phyloP scores from a whole-genome alignment of 306 rosid species.

The Canavalia gladiata region DNA sequence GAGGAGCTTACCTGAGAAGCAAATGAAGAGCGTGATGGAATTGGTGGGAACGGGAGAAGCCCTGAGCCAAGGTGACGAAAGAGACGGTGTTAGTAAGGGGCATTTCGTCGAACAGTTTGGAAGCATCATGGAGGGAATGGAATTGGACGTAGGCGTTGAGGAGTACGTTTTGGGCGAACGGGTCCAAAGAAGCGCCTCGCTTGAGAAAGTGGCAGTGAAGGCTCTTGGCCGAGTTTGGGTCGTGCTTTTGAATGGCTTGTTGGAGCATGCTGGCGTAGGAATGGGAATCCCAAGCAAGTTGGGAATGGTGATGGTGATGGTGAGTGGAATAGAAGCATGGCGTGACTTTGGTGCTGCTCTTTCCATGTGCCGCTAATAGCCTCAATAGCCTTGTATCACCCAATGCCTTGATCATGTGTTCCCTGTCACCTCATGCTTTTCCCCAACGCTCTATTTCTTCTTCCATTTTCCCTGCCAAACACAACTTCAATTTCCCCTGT shows the following conservation, averaged over 20 bases:
- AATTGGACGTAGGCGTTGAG: constrained; percentile 31
- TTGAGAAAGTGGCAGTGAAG: constrained; percentile 45
- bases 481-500: no score
- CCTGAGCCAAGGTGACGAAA: constrained; percentile 50
- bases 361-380: not conserved
- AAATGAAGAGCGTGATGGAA: constrained; percentile 37
- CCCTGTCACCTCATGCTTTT: not conserved
- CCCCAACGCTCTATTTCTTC: not conserved
- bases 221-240: not conserved
- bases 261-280: constrained; percentile 40
- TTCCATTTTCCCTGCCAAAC: not conserved
- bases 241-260: constrained; percentile 21
- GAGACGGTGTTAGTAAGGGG: constrained; percentile 42
- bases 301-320: not conserved
- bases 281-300: constrained; percentile 20
- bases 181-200: constrained; percentile 28
- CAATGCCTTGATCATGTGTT: not conserved
- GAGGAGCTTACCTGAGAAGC: constrained; percentile 14
- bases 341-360: not conserved
- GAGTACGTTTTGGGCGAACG: constrained; percentile 47
- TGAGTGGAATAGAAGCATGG: not conserved
- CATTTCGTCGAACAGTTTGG: constrained; percentile 50
- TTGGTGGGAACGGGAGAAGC: constrained; percentile 28
- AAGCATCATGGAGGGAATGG: constrained; percentile 31
- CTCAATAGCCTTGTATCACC: not conserved